Conservation (phyloP, 495 filamentous ascomycete genomes). For the Aspergillus steynii region DNA sequence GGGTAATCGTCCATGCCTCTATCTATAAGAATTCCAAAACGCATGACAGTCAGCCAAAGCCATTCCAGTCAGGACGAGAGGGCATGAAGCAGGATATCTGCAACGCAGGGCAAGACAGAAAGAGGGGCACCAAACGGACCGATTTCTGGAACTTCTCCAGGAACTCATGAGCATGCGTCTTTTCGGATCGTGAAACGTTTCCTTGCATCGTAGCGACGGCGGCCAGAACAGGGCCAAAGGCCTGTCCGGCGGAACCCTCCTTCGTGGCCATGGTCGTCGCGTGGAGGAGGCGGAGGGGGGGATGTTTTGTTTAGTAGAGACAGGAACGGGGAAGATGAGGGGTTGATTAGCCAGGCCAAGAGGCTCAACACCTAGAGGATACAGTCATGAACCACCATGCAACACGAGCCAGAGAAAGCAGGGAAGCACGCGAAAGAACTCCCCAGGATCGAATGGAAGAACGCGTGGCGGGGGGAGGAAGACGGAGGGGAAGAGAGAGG, state of each 20-base stretch:
- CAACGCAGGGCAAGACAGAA: constrained; percentile 7
- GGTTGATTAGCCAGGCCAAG: constrained; percentile 29
- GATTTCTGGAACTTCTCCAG: constrained; percentile 98
- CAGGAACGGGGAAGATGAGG: constrained; percentile 20
- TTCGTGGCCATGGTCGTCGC: constrained; percentile 67
- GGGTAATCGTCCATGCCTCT: constrained; percentile 86
- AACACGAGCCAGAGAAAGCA: constrained; percentile 11
- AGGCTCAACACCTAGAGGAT: constrained; percentile 27
- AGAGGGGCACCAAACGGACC: constrained; percentile 55
- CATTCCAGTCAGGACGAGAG: neutral
- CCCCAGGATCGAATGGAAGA: too few species aligned
- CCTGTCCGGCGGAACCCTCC: constrained; percentile 55
- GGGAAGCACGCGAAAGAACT: neutral
- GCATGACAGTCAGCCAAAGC: constrained; percentile 13
- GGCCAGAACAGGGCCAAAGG: constrained; percentile 80
- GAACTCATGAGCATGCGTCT: constrained; percentile 85
- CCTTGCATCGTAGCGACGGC: constrained; percentile 89
- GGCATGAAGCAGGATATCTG: neutral
- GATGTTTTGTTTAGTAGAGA: constrained; percentile 21
- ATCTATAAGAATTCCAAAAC: constrained; percentile 47
- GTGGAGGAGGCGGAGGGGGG: constrained; percentile 9
- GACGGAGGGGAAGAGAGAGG: constrained; percentile 19
- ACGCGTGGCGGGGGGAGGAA: neutral
- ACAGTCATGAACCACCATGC: constrained; percentile 30
- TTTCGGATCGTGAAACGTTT: constrained; percentile 77